phyloP scores from a whole-genome alignment of 768 basidiomycete species.

The Lactifluus rugatus region DNA sequence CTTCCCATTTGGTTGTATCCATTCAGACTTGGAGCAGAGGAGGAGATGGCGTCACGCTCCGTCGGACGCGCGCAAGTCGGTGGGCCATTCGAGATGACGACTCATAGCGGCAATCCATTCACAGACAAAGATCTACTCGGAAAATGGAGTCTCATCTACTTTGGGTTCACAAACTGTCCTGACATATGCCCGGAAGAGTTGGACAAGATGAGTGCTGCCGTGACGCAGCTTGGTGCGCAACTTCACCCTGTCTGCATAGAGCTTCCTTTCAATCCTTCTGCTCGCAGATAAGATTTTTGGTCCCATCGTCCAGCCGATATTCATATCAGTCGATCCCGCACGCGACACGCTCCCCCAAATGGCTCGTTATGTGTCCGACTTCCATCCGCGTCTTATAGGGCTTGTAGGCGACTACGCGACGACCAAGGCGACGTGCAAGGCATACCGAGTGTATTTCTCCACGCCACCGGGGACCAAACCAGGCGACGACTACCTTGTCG shows the following conservation, averaged over 20 bases:
- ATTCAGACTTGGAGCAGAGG: slow-evolving; percentile 30
- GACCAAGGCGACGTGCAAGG: slow-evolving; percentile 84
- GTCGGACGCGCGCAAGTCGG: slow-evolving; percentile 85
- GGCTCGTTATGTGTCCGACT: slow-evolving; percentile 63
- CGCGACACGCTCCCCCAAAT: slow-evolving; percentile 64
- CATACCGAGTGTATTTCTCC: slow-evolving; percentile 97
- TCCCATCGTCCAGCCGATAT: slow-evolving; percentile 73
- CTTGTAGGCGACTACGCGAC: slow-evolving; percentile 79
- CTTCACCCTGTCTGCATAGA: neutral
- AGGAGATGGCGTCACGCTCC: slow-evolving; percentile 60
- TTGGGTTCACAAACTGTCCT: slow-evolving; percentile 99
- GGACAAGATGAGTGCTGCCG: slow-evolving; percentile 81
- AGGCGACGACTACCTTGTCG: slow-evolving; percentile 92
- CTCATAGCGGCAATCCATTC: slow-evolving; percentile 57
- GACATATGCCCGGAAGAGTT: slow-evolving; percentile 98
- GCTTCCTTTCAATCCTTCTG: neutral
- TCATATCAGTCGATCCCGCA: slow-evolving; percentile 95
- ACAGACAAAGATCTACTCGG: slow-evolving; percentile 78
- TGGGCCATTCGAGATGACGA: slow-evolving; percentile 74
- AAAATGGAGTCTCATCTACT: slow-evolving; percentile 88
- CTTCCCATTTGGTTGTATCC: neutral
- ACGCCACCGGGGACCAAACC: slow-evolving; percentile 83
- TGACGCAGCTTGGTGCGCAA: slow-evolving; percentile 61
- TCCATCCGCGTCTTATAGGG: slow-evolving; percentile 85
- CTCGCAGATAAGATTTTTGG: slow-evolving; percentile 58